A percentile compares a stretch with the other conserved stretches of the same genome.
These are phyloP conservation scores for Emericellopsis terricola DNA, from an alignment of 495 filamentous ascomycete genomes.

Conservation along the genomic window DNA sequence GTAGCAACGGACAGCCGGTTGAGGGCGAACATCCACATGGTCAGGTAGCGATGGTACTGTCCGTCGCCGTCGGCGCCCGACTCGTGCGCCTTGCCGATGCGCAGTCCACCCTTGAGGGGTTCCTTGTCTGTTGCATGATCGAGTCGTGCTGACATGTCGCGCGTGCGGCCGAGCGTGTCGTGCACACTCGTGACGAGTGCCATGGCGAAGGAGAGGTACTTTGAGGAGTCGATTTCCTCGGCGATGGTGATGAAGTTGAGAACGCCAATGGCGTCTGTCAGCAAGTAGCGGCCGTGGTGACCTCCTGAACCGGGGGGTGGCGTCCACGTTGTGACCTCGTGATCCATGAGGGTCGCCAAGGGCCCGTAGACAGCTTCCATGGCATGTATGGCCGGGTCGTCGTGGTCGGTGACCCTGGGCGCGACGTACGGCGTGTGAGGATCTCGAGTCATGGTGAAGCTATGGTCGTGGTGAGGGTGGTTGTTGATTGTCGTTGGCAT, in stretches of 20 bases:
- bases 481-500: too few species aligned
- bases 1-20: slow-evolving; percentile 38
- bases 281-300: slow-evolving; percentile 47
- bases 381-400: slow-evolving; percentile 15
- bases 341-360: slow-evolving; percentile 11
- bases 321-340: slow-evolving; percentile 10
- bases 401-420: too few species aligned
- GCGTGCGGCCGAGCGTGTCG: slow-evolving; percentile 33
- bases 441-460: too few species aligned
- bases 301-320: slow-evolving; percentile 32
- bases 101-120: slow-evolving; percentile 40
- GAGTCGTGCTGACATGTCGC: slow-evolving; percentile 29
- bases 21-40: slow-evolving; percentile 54
- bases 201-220: slow-evolving; percentile 35
- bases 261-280: slow-evolving; percentile 55
- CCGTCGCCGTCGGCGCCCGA: slow-evolving; percentile 39
- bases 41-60: slow-evolving; percentile 52
- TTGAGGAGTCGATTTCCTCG: slow-evolving; percentile 15
- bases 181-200: slow-evolving; percentile 37
- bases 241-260: slow-evolving; percentile 47
- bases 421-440: too few species aligned
- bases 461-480: too few species aligned
- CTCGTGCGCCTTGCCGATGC: slow-evolving; percentile 41
- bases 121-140: slow-evolving; percentile 34
- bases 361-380: slow-evolving; percentile 25